Evolutionary conservation across 164 flowering plant genomes (phyloP).

Genomic region (grape (Vitis vinifera)): DNA sequence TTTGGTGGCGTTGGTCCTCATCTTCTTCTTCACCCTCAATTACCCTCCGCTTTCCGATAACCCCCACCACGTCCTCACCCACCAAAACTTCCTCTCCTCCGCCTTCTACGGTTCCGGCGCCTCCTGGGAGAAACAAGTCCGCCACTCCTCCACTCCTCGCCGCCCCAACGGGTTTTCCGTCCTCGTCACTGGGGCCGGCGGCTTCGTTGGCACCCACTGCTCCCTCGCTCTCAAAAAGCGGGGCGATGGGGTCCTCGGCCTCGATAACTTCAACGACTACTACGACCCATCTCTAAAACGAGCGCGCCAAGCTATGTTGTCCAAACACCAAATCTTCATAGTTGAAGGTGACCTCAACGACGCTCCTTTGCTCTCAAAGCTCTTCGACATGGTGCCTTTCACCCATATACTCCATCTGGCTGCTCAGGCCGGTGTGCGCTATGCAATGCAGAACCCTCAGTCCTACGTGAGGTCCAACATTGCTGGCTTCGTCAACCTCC

Average conservation of each 20-base stretch:
- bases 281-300: constrained; percentile 80
- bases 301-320: constrained; percentile 56
- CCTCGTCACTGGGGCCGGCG: constrained; percentile 51
- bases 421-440: constrained; percentile 91
- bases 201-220: constrained; percentile 42
- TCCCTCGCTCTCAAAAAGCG: constrained; percentile 81
- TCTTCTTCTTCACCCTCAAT: constrained; percentile 74
- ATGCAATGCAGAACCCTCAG: constrained; percentile 89
- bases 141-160: constrained; percentile 45
- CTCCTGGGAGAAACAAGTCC: constrained; percentile 50
- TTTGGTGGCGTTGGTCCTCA: constrained; percentile 58
- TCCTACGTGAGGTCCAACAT: constrained; percentile 79
- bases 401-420: constrained; percentile 92
- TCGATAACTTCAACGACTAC: constrained; percentile 86
- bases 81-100: constrained; percentile 42
- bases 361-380: constrained; percentile 45
- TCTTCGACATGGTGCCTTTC: constrained; percentile 84
- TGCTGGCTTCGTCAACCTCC: constrained; percentile 77
- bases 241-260: constrained; percentile 90
- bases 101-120: constrained; percentile 34
- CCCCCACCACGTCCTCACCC: constrained; percentile 36
- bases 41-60: constrained; percentile 44
- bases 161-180: constrained; percentile 45
- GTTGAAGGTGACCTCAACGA: constrained; percentile 87
- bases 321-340: constrained; percentile 58